phyloP scores from a whole-genome alignment of 2,329 filamentous ascomycete genomes.

The Geoglossum cookeanum region DNA sequence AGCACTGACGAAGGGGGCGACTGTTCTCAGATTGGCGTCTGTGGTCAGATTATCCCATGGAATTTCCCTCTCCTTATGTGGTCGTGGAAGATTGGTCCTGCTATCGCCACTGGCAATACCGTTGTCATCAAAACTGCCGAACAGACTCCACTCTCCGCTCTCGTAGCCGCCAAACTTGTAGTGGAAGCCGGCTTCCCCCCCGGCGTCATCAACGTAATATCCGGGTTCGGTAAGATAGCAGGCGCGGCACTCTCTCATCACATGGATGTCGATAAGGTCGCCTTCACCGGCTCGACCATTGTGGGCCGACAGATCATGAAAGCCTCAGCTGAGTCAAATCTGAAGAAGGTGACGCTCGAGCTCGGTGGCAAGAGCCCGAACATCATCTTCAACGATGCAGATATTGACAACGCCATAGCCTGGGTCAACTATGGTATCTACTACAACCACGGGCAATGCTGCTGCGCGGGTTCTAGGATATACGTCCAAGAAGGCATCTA shows the following conservation, averaged over 20 bases:
- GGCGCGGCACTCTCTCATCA: conserved; percentile 58
- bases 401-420: conserved; percentile 56
- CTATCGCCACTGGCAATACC: conserved; percentile 52
- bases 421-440: conserved; percentile 59
- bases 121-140: conserved; percentile 58
- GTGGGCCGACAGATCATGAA: conserved; percentile 65
- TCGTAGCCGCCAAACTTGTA: conserved; percentile 43
- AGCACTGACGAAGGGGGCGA: conserved; percentile 10
- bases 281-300: conserved; percentile 61
- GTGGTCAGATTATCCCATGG: conserved; percentile 79
- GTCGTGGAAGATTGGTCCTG: conserved; percentile 65
- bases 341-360: conserved; percentile 69
- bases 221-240: conserved; percentile 59
- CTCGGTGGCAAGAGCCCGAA: conserved; percentile 67
- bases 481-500: conserved; percentile 77
- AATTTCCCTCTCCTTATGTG: conserved; percentile 73
- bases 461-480: conserved; percentile 62
- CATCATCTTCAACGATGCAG: conserved; percentile 61
- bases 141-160: conserved; percentile 53
- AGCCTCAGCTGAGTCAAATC: conserved; percentile 55
- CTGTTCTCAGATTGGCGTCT: conserved; percentile 42
- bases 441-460: conserved; percentile 42
- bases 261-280: conserved; percentile 69
- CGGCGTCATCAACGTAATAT: conserved; percentile 59
- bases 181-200: conserved; percentile 64